Evolutionary conservation across 345 rosid genomes (phyloP), one percentile per base, ranked within the genome.

Genomic region (Populus euphratica): DNA sequence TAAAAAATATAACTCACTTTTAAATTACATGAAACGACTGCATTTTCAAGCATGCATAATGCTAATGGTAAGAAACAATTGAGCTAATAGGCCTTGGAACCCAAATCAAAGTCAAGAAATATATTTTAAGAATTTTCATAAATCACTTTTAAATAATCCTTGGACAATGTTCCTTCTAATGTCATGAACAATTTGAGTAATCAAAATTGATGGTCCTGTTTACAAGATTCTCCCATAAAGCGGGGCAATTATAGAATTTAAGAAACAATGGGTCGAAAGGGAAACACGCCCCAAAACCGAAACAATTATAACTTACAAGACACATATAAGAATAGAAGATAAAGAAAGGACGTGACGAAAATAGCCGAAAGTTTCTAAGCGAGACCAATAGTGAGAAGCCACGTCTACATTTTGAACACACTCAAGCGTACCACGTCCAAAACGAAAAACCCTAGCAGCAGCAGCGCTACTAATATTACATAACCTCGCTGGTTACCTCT

Each of bases 361-460:
- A n/a, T 59, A 59, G 13, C 4, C 25, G 29, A 59, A 59, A 59
- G 29, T 59, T 23, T 59, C 2, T 5, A 59, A 10, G 29, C 0
- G 1, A 10, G 0, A 23, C 64, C 64, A 23, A 59, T 59, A 23
- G 29, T 8, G 4, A 59, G n/a, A 23, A 23, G 29, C 5, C 64
- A 59, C 64, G 14, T 59, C 29, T 3, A 23, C 25, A 1, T 0
- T 9, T 59, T 25, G 4, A 23, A 59, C 9, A 59, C 64, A 10
- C 64, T 25, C 64, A 29, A 10, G 59, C 20, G 64, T 1, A 59
- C 12, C 64, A 59, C 29, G 23, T n/a, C 72, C 72, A 4, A 36
- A 31, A 14, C 17, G 29, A 27, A 39, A 41, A 69, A 69, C 72
- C 72, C 72, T 69, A 69, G 72, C 33, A 39, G 72, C 52, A 39